Evolutionary conservation across 2,329 filamentous ascomycete species (phyloP).

Genomic region (Dactylellina haptotyla): DNA sequence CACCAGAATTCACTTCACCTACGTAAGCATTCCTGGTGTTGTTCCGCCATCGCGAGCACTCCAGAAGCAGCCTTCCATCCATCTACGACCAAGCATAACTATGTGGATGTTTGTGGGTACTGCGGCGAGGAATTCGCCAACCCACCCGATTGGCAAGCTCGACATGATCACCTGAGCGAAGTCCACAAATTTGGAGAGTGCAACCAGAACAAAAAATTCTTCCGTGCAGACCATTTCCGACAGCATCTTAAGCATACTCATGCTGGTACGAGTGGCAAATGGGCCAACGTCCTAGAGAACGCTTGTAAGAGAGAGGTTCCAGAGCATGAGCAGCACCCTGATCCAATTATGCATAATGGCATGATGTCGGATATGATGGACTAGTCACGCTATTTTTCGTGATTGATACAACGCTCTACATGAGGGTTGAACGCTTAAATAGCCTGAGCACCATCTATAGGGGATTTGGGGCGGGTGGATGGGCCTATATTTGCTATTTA

Average conservation of each 20-base stretch:
- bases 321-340: conserved; percentile 67
- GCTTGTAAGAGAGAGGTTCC: conserved; percentile 85
- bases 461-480: conserved; percentile 3
- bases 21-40: conserved; percentile 94
- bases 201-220: conserved; percentile 98
- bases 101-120: conserved; percentile 87
- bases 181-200: conserved; percentile 97
- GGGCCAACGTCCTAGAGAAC: conserved; percentile 97
- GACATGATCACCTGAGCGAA: conserved; percentile 86
- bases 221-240: conserved; percentile 94
- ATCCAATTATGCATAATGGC: conserved; percentile 35
- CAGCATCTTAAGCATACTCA: conserved; percentile 99
- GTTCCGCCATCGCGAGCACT: conserved; percentile 78
- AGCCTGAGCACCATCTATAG: neutral
- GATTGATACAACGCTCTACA: neutral
- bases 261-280: conserved; percentile 93
- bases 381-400: neutral
- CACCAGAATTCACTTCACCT: conserved; percentile 96
- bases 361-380: conserved; percentile 52
- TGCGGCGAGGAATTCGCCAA: conserved; percentile 93
- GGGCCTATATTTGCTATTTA: neutral
- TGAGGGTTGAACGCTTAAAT: neutral
- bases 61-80: conserved; percentile 87
- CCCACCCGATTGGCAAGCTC: conserved; percentile 85
- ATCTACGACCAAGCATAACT: conserved; percentile 73